Base-by-base conservation (phyloP, 2,329 filamentous ascomycete genomes). In the Akanthomyces muscarius region DNA sequence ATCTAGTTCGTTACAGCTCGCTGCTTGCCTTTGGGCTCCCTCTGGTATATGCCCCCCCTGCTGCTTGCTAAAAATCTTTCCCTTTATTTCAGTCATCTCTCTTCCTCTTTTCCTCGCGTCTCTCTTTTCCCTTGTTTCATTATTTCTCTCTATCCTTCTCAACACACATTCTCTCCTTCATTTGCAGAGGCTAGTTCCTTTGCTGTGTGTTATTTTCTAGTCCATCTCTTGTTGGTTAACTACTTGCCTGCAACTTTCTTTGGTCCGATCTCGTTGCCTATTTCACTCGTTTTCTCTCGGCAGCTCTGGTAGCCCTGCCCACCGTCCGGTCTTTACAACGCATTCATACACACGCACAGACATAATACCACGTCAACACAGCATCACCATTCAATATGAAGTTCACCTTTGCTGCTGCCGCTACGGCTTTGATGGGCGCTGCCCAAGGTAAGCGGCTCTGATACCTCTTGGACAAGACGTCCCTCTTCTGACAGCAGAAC, bases 361-460 rank as follows among this genome's bases (percentile, higher is more conserved):
- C 25, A 14, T 63, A 53, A 38, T 28, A 61, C 28, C 7, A 41
- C 30, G 11, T 21, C 56, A 25, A 36, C 38, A 61, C 25, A 53
- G 8, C 7, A 36, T 44, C 16, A 45, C 61, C 63, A 57, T 65
- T 70, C 76, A 83, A 78, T 66, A 86, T 86, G 84, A 78, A 81
- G 65, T 80, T 83, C 76, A 74, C 78, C 66, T 76, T 78, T 65
- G 69, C 82, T 65, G 69, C 82, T 68, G 71, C 75, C 66, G 70
- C 82, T 47, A 73, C 81, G 66, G 77, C 81, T 69, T 75, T 86
- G 55, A 67, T 80, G 71, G 75, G 79, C 71, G 63, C 78, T 65
- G 80, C 78, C 64, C 76, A 79, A 69, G 79, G 79, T 81, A 77
- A 47, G 75, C 18, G 30, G 10, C 21, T 3, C 4, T 38, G 4